These are phyloP conservation scores for Dictyophora rubrovolvata DNA, from an alignment of 768 basidiomycete species.

Conservation along the genomic window DNA sequence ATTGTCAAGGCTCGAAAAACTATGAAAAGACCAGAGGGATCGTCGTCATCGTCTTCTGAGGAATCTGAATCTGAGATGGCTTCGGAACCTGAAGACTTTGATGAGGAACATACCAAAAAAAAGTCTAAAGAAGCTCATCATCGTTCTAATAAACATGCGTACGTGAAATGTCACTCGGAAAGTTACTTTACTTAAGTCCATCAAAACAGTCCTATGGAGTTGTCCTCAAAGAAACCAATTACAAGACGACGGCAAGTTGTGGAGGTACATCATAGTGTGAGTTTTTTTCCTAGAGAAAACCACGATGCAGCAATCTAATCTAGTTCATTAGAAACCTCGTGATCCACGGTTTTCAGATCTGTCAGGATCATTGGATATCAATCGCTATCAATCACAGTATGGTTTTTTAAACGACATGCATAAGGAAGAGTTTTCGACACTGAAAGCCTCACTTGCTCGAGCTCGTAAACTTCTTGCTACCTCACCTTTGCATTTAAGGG, in stretches of 20 bases:
- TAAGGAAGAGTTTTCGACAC: constrained; percentile 48
- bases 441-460: constrained; percentile 56
- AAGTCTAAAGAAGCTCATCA: constrained; percentile 41
- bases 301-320: neutral
- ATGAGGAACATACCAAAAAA: constrained; percentile 22
- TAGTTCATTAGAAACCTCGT: constrained; percentile 47
- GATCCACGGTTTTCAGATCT: constrained; percentile 81
- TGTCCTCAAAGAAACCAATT: constrained; percentile 79
- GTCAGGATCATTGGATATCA: constrained; percentile 54
- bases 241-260: constrained; percentile 61
- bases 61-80: constrained; percentile 15
- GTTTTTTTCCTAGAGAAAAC: neutral
- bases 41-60: constrained; percentile 16
- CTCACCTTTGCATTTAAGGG: constrained; percentile 49
- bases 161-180: neutral
- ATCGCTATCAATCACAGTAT: constrained; percentile 63
- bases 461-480: constrained; percentile 54
- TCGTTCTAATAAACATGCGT: constrained; percentile 82
- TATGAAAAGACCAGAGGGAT: constrained; percentile 34
- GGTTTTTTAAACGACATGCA: constrained; percentile 63
- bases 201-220: constrained; percentile 56
- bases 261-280: constrained; percentile 54
- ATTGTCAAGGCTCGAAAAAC: constrained; percentile 54
- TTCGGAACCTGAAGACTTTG: constrained; percentile 16
- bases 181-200: constrained; percentile 2